phyloP scores from a whole-genome alignment of 1,139 yeast genomes.

The Geotrichum candidum region DNA sequence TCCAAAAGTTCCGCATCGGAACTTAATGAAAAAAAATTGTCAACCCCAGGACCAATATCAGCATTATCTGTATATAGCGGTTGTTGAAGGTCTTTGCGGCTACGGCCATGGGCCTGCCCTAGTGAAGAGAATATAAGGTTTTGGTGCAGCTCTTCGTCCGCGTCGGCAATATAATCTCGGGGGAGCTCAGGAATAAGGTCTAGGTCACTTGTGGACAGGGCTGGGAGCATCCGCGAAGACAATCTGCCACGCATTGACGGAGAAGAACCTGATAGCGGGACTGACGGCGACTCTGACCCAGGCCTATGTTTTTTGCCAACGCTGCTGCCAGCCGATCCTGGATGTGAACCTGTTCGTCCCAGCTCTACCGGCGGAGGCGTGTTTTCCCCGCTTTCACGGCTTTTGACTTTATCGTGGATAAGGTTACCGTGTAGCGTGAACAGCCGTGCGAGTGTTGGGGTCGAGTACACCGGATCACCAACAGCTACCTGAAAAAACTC shows the following conservation, averaged over 20 bases:
- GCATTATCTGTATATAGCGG: neutral
- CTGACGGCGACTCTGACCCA: neutral
- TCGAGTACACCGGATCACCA: slow-evolving; percentile 4
- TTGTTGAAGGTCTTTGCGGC: neutral
- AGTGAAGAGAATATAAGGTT: neutral
- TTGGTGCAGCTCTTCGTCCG: neutral
- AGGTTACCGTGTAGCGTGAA: neutral
- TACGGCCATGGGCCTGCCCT: neutral
- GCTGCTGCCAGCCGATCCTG: neutral
- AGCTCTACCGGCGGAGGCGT: slow-evolving; percentile 9
- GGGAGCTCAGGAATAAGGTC: slow-evolving; percentile 8
- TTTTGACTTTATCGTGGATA: neutral
- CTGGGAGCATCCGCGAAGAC: neutral
- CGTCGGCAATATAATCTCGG: neutral
- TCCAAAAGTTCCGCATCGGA: neutral
- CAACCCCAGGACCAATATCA: neutral
- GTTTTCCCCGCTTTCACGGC: neutral
- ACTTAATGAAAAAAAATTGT: neutral
- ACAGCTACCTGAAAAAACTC: slow-evolving; percentile 6
- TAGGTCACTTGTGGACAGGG: slow-evolving; percentile 1
- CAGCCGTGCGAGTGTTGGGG: neutral
- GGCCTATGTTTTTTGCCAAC: neutral
- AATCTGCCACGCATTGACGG: neutral
- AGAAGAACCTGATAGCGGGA: slow-evolving; percentile 2
- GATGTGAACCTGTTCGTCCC: slow-evolving; percentile 1